Base-by-base conservation (phyloP, 2,329 filamentous ascomycete species). In the Mycosphaerella sp. region DNA sequence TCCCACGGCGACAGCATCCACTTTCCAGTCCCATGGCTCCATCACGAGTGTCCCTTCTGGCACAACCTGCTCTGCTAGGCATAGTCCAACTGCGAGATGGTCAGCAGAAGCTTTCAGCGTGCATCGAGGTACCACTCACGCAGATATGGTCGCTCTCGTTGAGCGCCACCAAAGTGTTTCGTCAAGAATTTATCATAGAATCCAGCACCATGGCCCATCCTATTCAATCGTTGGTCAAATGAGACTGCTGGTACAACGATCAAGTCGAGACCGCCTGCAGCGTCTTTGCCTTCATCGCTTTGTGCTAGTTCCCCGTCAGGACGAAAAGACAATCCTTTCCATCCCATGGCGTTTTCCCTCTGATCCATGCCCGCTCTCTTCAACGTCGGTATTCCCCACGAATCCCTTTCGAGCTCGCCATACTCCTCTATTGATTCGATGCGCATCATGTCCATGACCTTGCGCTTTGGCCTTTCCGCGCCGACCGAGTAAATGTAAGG, bases 121-220 rank as follows among this genome's bases (percentile, higher is more conserved):
- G 16, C 18, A 16, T 16, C 17, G 8, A 10, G 32, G 40, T 64
- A 18, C 7, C 5, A 59, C 75, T 72, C 71, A 84, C 80, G 78
- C 61, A 82, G 76, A 72, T 78, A 76, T 60, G 79, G 79, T 72
- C 78, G 79, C 58, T 68, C 69, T 43, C 62, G 57, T 63, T 60
- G 58, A 55, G 62, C 59, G 55, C 62, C 58, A 55, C 62, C 54
- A 61, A 62, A 69, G 78, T 90, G 95, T 60, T 85, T 81, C 64
- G 85, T 81, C 66, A 98, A 73, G 70, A 95, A 98, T 69, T 84
- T 86, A 73, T 98, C 93, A 75, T 98, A 98, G 73, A 95, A 98
- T 28, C 93, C 93, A 70, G 89, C 95, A 50, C 93, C 93, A 70
- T 98, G 93, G 36, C 93, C 93, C 16, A 97, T 78, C 61, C 93